Evolutionary conservation across 2,329 filamentous ascomycete genomes (phyloP).

Genomic region (Orbilia blumenaviensis): DNA sequence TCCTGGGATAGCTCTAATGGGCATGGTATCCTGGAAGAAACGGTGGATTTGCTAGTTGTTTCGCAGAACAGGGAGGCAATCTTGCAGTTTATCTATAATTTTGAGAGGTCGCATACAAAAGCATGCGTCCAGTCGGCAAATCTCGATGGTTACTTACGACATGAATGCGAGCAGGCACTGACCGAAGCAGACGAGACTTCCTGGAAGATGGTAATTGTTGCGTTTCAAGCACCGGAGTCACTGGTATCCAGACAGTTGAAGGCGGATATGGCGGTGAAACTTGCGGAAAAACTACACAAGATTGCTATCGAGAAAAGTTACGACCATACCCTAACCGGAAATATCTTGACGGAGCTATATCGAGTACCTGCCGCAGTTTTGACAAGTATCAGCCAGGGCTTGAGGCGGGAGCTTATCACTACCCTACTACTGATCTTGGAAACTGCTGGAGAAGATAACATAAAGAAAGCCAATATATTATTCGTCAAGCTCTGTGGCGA

Average conservation of each 20-base stretch:
- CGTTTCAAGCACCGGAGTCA: constrained; percentile 41
- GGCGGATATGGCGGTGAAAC: constrained; percentile 39
- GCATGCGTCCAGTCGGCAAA: constrained; percentile 33
- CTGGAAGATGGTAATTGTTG: constrained; percentile 52
- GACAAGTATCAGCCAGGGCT: constrained; percentile 31
- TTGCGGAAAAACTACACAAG: constrained; percentile 33
- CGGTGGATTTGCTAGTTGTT: constrained; percentile 38
- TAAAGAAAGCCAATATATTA: constrained; percentile 44
- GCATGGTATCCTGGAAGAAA: constrained; percentile 40
- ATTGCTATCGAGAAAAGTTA: constrained; percentile 25
- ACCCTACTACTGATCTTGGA: constrained; percentile 32
- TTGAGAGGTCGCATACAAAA: constrained; percentile 44
- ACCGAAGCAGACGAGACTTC: constrained; percentile 38
- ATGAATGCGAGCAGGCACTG: constrained; percentile 40
- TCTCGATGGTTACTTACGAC: constrained; percentile 46
- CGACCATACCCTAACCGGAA: constrained; percentile 33
- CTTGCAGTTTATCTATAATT: constrained; percentile 52
- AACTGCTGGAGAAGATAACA: constrained; percentile 39
- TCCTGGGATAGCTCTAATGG: constrained; percentile 45
- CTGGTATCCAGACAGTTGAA: constrained; percentile 45
- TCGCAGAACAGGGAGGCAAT: constrained; percentile 43
- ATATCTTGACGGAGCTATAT: constrained; percentile 46
- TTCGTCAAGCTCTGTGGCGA: constrained; percentile 48
- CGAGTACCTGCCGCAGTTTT: constrained; percentile 30
- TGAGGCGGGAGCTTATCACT: constrained; percentile 36